A percentile compares a stretch with the other conserved stretches of the same genome.
phyloP scores from a whole-genome alignment of 257 asterid genomes.

The Nicotiana benthamiana region DNA sequence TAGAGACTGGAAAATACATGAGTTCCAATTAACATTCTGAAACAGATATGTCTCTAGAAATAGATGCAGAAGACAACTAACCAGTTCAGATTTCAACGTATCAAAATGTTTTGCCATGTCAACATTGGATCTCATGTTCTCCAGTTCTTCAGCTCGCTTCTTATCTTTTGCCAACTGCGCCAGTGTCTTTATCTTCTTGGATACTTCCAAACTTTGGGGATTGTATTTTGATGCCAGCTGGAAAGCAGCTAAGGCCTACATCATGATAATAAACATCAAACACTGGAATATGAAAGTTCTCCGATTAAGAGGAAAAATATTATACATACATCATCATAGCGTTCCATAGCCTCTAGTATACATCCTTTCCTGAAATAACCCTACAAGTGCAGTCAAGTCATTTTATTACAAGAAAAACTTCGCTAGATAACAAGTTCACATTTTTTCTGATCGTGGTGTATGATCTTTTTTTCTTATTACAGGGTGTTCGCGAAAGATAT shows the following conservation, averaged over 20 bases:
- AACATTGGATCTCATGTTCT: conserved; percentile 64
- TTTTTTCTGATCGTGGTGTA: no score
- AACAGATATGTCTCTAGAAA: neutral
- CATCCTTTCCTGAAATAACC: conserved; percentile 99
- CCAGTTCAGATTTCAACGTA: conserved; percentile 65
- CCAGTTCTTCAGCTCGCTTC: conserved; percentile 75
- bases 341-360: conserved; percentile 90
- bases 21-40: neutral
- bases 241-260: conserved; percentile 81
- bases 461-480: no score
- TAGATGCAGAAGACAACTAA: conserved; percentile 24
- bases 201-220: conserved; percentile 80
- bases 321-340: conserved; percentile 70
- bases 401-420: conserved; percentile 3
- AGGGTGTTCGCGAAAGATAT: neutral
- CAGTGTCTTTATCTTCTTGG: conserved; percentile 76
- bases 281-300: neutral
- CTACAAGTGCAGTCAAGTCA: conserved; percentile 41
- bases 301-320: conserved; percentile 4
- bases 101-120: conserved; percentile 73
- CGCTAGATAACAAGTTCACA: neutral
- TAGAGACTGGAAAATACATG: neutral
- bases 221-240: conserved; percentile 70
- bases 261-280: neutral
- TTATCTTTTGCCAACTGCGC: conserved; percentile 68